Conservation (phyloP, 257 asterid genomes). For the Parsonsia alboflavescens region DNA sequence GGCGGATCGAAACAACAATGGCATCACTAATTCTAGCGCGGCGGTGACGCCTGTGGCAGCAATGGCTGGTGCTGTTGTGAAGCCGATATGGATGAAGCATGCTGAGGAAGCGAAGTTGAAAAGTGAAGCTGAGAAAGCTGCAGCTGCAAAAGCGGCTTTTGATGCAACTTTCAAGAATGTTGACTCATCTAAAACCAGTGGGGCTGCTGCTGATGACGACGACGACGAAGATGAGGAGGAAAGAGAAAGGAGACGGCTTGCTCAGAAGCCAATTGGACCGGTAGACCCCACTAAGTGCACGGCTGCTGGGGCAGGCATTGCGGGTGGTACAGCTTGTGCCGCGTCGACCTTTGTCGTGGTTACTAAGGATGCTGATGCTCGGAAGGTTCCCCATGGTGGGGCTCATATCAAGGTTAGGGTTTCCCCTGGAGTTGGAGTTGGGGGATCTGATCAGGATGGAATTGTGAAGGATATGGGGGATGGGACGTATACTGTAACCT, state of each 20-base stretch:
- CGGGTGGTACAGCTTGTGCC: constrained; percentile 88
- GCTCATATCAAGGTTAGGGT: constrained; percentile 73
- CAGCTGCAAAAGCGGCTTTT: constrained; percentile 98
- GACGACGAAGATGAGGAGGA: constrained; percentile 56
- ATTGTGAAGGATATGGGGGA: constrained; percentile 90
- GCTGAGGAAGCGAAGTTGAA: constrained; percentile 95
- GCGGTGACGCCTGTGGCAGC: constrained; percentile 18
- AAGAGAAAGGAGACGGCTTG: constrained; percentile 40
- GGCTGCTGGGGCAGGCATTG: constrained; percentile 89
- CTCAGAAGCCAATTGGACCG: constrained; percentile 56
- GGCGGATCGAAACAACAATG: constrained; percentile 66
- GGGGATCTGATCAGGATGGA: constrained; percentile 79
- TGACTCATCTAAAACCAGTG: constrained; percentile 19
- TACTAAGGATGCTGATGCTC: constrained; percentile 71
- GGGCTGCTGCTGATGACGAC: constrained; percentile 25
- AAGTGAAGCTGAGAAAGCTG: constrained; percentile 89
- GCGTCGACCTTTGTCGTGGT: constrained; percentile 70
- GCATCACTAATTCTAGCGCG: not conserved
- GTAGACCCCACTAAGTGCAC: constrained; percentile 89
- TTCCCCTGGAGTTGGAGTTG: constrained; percentile 81
- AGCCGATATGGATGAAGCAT: constrained; percentile 95
- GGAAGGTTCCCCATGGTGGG: constrained; percentile 79
- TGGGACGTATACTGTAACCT: constrained; percentile 81
- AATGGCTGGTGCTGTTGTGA: constrained; percentile 30
- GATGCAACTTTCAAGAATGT: constrained; percentile 84